Evolutionary conservation across 306 rosid genomes (phyloP), one percentile per base, ranked within the genome.

Genomic region (Urtica urens): DNA sequence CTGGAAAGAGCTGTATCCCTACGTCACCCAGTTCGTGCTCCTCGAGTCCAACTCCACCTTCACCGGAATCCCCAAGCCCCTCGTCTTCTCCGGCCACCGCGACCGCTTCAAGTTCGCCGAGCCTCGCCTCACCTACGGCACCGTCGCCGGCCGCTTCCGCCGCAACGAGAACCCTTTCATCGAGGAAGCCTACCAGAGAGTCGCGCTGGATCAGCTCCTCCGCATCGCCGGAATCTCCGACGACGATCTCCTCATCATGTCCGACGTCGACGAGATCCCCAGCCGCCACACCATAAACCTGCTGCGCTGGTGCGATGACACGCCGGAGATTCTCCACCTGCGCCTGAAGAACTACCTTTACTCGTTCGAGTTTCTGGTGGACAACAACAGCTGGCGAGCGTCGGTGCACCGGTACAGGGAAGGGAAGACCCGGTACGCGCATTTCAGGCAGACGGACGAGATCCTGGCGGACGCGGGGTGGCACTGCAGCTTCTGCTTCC

Each of bases 401-500:
- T 82, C 99, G 23, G 70, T 85, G 20, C 99, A 90, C 62, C 68
- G 87, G 61, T 90, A 90, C 49, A 68, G 71, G 59, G 42, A 54
- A 7, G 87, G 84, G 1, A 74, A 69, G 74, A 90, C 99, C 37
- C 79, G 76, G 63, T 90, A 90, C 60, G 95, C 90, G 0, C 99
- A 90, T 65, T 90, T 71, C 52, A 84, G 96, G 30, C 99, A 85
- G 58, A 74, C 99, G n/a, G 94, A 90, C 37, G 71, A 47, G 58
- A 50, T 90, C 38, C 67, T 90, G 69, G 99, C 95, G 1, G 99
- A 90, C 72, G 68, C 99, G 29, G 99, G 99, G 3, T 90, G 99
- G 99, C 99, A 90, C 64, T 90, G 99, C 59, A 90, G 99, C 87
- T 90, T 90, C 60, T 90, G 99, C 81, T 90, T 90, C 57, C 94